Conservation (phyloP, 495 filamentous ascomycete species). For the Lasiosphaeria miniovina region DNA sequence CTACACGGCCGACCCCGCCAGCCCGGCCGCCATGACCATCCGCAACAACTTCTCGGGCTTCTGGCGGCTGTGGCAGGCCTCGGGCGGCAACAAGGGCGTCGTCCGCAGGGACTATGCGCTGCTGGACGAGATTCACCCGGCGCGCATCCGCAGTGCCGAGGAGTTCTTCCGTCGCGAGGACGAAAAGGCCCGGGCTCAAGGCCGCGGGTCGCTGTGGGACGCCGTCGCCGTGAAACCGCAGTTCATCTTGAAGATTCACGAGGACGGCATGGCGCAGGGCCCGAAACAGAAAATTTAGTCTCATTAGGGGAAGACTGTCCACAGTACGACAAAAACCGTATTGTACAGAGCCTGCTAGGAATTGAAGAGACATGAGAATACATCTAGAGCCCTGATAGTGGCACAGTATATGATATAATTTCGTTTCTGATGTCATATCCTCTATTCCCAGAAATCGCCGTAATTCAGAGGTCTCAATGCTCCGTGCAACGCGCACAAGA, state of each 20-base stretch:
- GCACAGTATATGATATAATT: too few species aligned
- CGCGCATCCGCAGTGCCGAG: slow-evolving; percentile 46
- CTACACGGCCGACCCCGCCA: slow-evolving; percentile 38
- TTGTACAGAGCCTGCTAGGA: too few species aligned
- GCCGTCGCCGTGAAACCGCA: slow-evolving; percentile 20
- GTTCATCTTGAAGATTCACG: slow-evolving; percentile 30
- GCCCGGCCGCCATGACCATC: slow-evolving; percentile 45
- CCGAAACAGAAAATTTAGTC: background rate
- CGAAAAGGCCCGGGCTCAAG: slow-evolving; percentile 24
- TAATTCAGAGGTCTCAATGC: too few species aligned
- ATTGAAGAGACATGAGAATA: too few species aligned
- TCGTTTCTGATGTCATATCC: too few species aligned
- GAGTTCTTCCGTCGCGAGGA: slow-evolving; percentile 49
- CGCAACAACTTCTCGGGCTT: slow-evolving; percentile 53
- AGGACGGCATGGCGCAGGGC: slow-evolving; percentile 15
- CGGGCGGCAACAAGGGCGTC: slow-evolving; percentile 38
- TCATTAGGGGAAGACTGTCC: too few species aligned
- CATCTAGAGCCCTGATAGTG: too few species aligned
- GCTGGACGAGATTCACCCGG: slow-evolving; percentile 52
- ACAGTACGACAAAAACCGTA: too few species aligned
- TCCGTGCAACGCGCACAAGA: too few species aligned
- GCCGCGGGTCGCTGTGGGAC: slow-evolving; percentile 32
- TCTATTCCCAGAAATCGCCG: too few species aligned
- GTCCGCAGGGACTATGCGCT: slow-evolving; percentile 48
- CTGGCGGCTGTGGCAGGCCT: slow-evolving; percentile 47